Base-by-base conservation (phyloP, 345 rosid species). In the Passiflora organensis region DNA sequence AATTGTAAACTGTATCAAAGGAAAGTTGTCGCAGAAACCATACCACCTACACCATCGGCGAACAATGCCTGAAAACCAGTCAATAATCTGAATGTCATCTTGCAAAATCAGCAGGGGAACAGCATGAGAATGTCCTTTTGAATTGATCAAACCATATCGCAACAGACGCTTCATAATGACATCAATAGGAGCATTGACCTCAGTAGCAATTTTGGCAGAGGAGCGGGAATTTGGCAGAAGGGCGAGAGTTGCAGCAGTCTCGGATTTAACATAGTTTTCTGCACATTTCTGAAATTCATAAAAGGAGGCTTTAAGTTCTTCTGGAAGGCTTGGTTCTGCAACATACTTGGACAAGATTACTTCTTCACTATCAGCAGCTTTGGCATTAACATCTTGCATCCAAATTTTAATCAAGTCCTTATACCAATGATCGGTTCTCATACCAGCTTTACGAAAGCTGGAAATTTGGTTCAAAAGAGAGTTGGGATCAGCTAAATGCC, bases 381-480 rank as follows among this genome's bases (percentile, higher is more conserved):
- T 78, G 28, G 81, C 70, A 28, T 75, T 76, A 47, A 79, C 48
- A 13, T 79, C 75, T 68, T 87, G 86, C 84, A 87, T 76, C 96
- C 97, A 85, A 56, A 80, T 62, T 63, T 82, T 83, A 62, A 83
- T 58, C 48, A 87, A 68, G 51, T 56, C 58, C 73, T 91, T 91
- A 55, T 82, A 87, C 97, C 95, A 91, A 54, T 91, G 95, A 78
- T 91, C 97, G 9, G 91, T 83, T 72, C 83, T 73, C 96, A 91
- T 91, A 38, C 97, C 97, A 63, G 72, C 66, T 75, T 87, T 87
- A 39, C 96, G 80, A 41, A 78, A 81, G 69, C 67, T 23, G 42
- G 97, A 85, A 63, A 87, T 78, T 66, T 79, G 77, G 77, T 65
- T 83, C 74, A 87, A 70, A 49, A 65, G 77, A 57, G 96, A 85